Evolutionary conservation across 306 rosid species (phyloP).

Genomic region (Inga laurina): DNA sequence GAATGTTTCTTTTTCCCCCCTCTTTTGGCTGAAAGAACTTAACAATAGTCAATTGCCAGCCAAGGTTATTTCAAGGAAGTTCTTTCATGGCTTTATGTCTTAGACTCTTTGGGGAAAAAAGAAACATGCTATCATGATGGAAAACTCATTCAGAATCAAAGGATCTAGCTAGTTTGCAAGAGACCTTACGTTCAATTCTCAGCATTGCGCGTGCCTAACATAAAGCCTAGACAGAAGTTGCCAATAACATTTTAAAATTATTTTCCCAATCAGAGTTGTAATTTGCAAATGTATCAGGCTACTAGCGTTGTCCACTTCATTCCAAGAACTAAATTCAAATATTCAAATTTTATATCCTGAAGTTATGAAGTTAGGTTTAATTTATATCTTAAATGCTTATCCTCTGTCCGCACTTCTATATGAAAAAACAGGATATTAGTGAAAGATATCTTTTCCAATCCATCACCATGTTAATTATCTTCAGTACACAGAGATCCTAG

Average conservation of each 20-base stretch:
- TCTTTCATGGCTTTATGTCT: neutral
- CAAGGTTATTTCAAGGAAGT: neutral
- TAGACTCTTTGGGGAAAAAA: neutral
- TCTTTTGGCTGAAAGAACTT: neutral
- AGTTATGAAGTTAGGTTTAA: neutral
- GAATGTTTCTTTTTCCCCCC: too few relatives aligned
- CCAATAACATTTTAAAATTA: neutral
- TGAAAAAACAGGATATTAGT: neutral
- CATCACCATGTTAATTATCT: neutral
- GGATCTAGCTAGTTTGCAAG: neutral
- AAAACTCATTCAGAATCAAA: neutral
- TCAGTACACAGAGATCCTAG: neutral
- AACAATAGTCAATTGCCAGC: neutral
- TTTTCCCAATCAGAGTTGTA: neutral
- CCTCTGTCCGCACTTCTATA: neutral
- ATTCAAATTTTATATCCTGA: neutral
- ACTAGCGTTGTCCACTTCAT: neutral
- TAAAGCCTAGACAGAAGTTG: neutral
- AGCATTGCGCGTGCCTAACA: neutral
- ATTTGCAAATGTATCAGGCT: neutral
- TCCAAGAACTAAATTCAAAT: neutral
- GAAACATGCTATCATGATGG: neutral
- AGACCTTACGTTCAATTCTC: neutral
- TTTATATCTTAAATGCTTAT: neutral
- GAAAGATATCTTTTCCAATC: conserved; percentile 1